Conservation (phyloP, 176 grass and related monocot genomes). For the Oryza longistaminata region DNA sequence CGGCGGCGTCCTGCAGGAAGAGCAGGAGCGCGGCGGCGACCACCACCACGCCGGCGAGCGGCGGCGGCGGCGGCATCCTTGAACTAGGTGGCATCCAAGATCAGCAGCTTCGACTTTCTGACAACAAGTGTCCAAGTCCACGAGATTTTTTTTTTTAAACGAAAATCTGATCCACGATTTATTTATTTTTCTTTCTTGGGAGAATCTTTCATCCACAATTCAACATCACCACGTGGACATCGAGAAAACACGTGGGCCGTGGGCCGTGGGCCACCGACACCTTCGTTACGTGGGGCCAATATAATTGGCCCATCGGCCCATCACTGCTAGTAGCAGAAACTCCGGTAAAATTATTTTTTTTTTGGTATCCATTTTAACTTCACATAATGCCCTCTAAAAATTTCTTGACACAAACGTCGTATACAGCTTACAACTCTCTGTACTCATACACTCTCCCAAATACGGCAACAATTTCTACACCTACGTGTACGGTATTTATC, state of each 20-base stretch:
- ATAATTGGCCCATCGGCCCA: not conserved
- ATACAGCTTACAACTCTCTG: not conserved
- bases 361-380: not conserved
- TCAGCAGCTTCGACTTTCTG: not conserved
- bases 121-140: not conserved
- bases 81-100: not conserved
- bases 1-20: not conserved
- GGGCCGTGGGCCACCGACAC: not conserved
- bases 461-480: not conserved
- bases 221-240: not conserved
- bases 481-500: too few species aligned
- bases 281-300: too few species aligned
- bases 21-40: not conserved
- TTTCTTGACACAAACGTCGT: not conserved
- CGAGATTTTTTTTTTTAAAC: too few species aligned
- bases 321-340: too few species aligned
- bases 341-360: too few species aligned
- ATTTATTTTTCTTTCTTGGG: too few species aligned
- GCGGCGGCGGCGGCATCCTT: not conserved
- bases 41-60: not conserved
- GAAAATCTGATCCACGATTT: not conserved
- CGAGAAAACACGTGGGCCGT: too few species aligned
- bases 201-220: too few species aligned
- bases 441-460: not conserved
- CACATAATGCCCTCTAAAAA: not conserved